These are phyloP conservation scores for Schwanniomyces pseudopolymorphus DNA, from an alignment of 805 yeast species.

Conservation along the genomic window DNA sequence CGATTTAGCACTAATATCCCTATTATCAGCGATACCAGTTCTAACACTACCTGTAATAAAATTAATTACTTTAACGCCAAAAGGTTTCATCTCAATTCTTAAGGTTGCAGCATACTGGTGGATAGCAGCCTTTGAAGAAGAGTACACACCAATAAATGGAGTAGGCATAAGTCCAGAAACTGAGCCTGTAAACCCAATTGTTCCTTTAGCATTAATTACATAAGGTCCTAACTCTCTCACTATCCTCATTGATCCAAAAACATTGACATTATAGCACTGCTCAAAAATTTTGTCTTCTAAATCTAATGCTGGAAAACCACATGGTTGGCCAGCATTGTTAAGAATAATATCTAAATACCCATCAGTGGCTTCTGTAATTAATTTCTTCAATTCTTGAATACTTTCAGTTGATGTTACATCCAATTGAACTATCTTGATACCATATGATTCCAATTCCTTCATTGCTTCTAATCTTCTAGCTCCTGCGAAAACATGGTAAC, in stretches of 20 bases:
- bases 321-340: slow-evolving; percentile 79
- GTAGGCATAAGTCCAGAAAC: slow-evolving; percentile 28
- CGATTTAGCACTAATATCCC: neutral
- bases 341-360: slow-evolving; percentile 58
- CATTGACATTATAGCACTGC: slow-evolving; percentile 31
- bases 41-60: slow-evolving; percentile 19
- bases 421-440: slow-evolving; percentile 47
- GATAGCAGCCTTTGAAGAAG: slow-evolving; percentile 30
- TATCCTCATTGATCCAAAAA: slow-evolving; percentile 37
- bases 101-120: slow-evolving; percentile 15
- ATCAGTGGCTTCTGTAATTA: slow-evolving; percentile 42
- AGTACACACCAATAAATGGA: slow-evolving; percentile 34
- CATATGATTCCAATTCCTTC: slow-evolving; percentile 47
- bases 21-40: slow-evolving; percentile 10
- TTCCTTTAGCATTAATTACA: slow-evolving; percentile 31
- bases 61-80: slow-evolving; percentile 17
- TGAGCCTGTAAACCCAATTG: slow-evolving; percentile 39
- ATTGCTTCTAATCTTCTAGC: slow-evolving; percentile 68
- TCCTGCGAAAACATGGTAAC: slow-evolving; percentile 66
- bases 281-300: slow-evolving; percentile 32
- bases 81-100: slow-evolving; percentile 15
- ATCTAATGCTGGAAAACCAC: slow-evolving; percentile 70
- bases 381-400: slow-evolving; percentile 42
- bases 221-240: slow-evolving; percentile 30
- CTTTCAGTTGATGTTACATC: slow-evolving; percentile 59